Percentiles rank a stretch among this genome's conserved stretches.
Conservation (phyloP, 2,329 filamentous ascomycete genomes). For the Stagonosporopsis vannaccii region DNA sequence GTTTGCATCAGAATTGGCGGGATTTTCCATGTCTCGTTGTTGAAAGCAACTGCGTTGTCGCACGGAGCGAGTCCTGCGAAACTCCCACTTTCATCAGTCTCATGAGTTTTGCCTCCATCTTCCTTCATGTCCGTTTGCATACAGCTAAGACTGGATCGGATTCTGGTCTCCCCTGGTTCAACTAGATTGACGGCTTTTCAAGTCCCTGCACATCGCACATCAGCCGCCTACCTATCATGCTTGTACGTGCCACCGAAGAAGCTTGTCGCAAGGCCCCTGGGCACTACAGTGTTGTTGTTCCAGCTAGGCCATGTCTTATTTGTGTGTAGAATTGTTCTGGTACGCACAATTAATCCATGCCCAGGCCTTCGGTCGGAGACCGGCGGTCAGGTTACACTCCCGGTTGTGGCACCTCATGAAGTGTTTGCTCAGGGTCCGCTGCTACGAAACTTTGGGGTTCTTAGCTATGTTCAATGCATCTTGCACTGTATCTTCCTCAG, state of each 20-base stretch:
- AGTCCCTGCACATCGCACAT: not conserved
- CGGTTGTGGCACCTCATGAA: not conserved
- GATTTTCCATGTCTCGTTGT: not conserved
- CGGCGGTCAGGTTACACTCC: not conserved
- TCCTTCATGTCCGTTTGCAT: not conserved
- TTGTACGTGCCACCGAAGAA: not conserved
- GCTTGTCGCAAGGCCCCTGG: not conserved
- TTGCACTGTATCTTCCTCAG: not conserved
- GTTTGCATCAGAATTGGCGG: not conserved
- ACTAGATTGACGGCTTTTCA: not conserved
- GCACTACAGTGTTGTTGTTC: not conserved
- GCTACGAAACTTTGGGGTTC: no score
- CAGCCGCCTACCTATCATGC: not conserved
- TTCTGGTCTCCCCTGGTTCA: not conserved
- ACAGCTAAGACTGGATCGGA: not conserved
- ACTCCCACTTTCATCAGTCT: not conserved
- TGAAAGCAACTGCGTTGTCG: not conserved
- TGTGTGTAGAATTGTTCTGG: not conserved
- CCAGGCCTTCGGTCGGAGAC: not conserved
- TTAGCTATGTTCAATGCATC: not conserved
- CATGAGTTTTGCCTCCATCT: not conserved
- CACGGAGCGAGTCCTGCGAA: not conserved
- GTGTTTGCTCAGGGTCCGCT: not conserved
- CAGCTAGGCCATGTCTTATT: not conserved
- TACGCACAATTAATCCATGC: not conserved